A percentile compares a stretch with the other conserved stretches of the same genome.
These are phyloP conservation scores for Plantago coronopus DNA, from an alignment of 305 asterid genomes.

Conservation along the genomic window DNA sequence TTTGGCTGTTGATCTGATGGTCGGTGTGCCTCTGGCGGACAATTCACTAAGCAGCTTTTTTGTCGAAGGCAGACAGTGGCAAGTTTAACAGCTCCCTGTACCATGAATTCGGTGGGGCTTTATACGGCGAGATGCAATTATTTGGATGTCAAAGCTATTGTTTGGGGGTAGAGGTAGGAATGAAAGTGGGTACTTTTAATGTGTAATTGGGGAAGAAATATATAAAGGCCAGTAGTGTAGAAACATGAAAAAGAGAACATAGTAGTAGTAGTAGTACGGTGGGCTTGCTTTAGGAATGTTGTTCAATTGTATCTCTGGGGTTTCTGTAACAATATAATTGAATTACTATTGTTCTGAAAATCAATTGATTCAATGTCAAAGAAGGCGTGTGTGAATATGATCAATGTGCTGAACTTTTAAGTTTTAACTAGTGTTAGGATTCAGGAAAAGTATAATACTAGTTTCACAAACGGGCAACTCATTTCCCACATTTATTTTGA, in stretches of 20 bases:
- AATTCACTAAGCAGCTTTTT: slow-evolving; percentile 12
- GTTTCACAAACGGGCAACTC: no score
- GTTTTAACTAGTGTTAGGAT: no score
- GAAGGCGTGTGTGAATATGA: background rate
- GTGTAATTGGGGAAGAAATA: slow-evolving; percentile 32
- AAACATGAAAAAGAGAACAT: slow-evolving; percentile 15
- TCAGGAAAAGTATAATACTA: no score
- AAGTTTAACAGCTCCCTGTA: slow-evolving; percentile 36
- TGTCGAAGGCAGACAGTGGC: slow-evolving; percentile 16
- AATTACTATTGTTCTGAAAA: slow-evolving; percentile 12
- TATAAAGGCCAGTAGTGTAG: slow-evolving; percentile 39
- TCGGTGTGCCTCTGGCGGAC: slow-evolving; percentile 5
- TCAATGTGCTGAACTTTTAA: no score
- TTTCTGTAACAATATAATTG: slow-evolving; percentile 29
- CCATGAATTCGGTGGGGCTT: slow-evolving; percentile 37
- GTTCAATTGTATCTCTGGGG: slow-evolving; percentile 31
- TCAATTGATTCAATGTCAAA: slow-evolving; percentile 1
- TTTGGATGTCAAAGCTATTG: slow-evolving; percentile 31
- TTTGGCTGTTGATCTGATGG: background rate
- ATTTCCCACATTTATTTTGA: no score
- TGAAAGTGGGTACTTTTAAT: slow-evolving; percentile 15
- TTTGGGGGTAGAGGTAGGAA: slow-evolving; percentile 25
- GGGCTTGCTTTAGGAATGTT: slow-evolving; percentile 32
- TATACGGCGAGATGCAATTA: slow-evolving; percentile 18
- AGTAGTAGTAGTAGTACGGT: slow-evolving; percentile 8